Conservation (phyloP, 228 moss, liverwort and hornwort genomes). For the Sphagnum magellanicum region DNA sequence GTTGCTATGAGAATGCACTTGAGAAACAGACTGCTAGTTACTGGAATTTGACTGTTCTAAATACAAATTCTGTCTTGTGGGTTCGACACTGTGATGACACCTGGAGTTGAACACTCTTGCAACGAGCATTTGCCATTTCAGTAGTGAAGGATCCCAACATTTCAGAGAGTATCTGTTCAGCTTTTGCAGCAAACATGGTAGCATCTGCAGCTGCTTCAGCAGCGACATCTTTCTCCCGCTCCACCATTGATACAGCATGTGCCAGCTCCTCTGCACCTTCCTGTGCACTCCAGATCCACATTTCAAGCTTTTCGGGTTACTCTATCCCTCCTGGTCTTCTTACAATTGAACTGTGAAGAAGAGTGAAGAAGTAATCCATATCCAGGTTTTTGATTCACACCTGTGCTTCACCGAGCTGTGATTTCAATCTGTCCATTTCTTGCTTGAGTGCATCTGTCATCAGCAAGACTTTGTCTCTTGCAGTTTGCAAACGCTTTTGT, state of each 20-base stretch:
- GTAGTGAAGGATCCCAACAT: constrained; percentile 39
- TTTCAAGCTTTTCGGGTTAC: no score
- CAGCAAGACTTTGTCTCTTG: constrained; percentile 29
- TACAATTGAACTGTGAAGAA: no score
- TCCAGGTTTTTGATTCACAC: background rate
- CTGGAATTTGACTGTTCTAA: no score
- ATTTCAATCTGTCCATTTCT: constrained; percentile 21
- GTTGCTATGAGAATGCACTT: no score
- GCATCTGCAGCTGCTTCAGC: constrained; percentile 46
- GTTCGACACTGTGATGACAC: background rate
- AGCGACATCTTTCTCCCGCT: constrained; percentile 34
- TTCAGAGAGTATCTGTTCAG: constrained; percentile 48
- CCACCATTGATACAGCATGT: constrained; percentile 24
- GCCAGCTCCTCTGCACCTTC: constrained; percentile 26
- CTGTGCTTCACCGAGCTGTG: constrained; percentile 12
- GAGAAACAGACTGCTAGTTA: no score
- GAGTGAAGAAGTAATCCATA: background rate
- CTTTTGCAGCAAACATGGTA: constrained; percentile 38
- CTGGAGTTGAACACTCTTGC: constrained; percentile 28
- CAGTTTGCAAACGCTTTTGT: constrained; percentile 30
- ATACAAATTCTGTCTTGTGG: no score
- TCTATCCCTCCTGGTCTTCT: no score
- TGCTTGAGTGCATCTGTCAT: constrained; percentile 26
- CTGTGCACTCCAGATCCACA: background rate
- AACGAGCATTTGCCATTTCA: constrained; percentile 41